A percentile compares a stretch with the other conserved stretches of the same genome.
Evolutionary conservation across 2,329 filamentous ascomycete species (phyloP).

Genomic region (Neocatenulostroma microsporum): DNA sequence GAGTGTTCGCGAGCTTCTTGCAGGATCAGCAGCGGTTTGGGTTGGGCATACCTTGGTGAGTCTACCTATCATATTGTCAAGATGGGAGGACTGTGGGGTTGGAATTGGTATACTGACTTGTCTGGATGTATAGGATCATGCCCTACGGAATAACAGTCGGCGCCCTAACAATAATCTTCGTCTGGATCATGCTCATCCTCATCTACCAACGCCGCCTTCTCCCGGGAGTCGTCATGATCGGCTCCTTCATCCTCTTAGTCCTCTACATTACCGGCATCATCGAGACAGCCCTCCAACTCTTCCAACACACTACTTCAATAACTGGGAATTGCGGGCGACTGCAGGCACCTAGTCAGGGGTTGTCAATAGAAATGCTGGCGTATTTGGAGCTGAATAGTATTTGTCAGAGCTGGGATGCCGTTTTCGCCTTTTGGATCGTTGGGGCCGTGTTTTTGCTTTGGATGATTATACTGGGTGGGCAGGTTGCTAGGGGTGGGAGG

Average conservation of each 20-base stretch:
- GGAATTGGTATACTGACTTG: constrained; percentile 1
- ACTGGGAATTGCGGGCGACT: constrained; percentile 53
- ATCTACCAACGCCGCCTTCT: constrained; percentile 50
- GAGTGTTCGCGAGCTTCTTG: constrained; percentile 55
- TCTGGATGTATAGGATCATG: constrained; percentile 46
- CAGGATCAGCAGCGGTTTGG: constrained; percentile 48
- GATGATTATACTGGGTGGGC: constrained; percentile 54
- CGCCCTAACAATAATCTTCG: constrained; percentile 50
- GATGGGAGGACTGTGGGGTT: not conserved
- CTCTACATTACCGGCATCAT: constrained; percentile 56
- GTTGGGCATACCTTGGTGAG: constrained; percentile 54
- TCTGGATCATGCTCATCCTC: constrained; percentile 51
- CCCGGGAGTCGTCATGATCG: constrained; percentile 52
- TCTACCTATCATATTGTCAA: constrained; percentile 3
- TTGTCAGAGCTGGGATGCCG: constrained; percentile 56
- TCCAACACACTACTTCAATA: constrained; percentile 49
- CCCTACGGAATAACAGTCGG: constrained; percentile 55
- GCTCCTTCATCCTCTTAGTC: constrained; percentile 54
- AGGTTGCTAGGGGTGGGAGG: constrained; percentile 24
- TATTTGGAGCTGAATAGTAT: constrained; percentile 57
- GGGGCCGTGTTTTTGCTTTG: constrained; percentile 57
- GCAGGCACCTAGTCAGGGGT: constrained; percentile 38
- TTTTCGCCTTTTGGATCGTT: constrained; percentile 57
- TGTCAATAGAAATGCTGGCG: constrained; percentile 50
- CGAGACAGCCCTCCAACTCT: constrained; percentile 56